Evolutionary conservation across 2,329 filamentous ascomycete species (phyloP), one percentile per base, ranked within the genome.

Genomic region (Sarocladium kiliense): DNA sequence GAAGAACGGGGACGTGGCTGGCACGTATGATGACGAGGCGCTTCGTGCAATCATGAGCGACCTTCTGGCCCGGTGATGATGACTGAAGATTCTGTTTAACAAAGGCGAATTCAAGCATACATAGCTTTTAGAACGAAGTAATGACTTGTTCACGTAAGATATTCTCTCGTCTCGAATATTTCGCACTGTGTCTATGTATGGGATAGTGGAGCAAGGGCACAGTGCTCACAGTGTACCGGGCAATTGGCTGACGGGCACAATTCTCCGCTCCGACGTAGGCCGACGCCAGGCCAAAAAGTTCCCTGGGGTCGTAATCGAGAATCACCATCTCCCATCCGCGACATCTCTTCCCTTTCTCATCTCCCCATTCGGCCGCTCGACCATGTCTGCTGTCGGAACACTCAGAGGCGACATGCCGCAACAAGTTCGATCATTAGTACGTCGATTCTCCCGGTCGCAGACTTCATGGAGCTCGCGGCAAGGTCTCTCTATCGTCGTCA

Each of bases 341-440:
- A 51, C 34, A 54, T 25, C 42, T 53, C 54, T 26, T 32, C 50
- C 25, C 32, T 26, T 39, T 55, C 47, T 12, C 56, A 56, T 59
- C 57, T 57, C 58, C 6, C 10, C 42, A 18, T 23, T 37, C 54
- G 30, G 32, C 27, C 23, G 60, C 66, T 73, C 55, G 55, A 68
- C 45, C 60, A 75, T 75, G 72, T 73, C 72, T 58, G 67, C 66
- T 57, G 68, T 68, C 55, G 64, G 63, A 53, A 65, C 65, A 57
- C 59, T 73, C 56, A 79, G 77, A 66, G 79, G 79, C 68, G 77
- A 82, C 59, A 72, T 79, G 71, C 77, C 80, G 57, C 77, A 80
- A 60, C 79, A 83, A 71, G 78, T 78, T 56, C 74, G 79, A 65
- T 82, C 80, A 59, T 67, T 82, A 66, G 79, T 82, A 67, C 68